Evolutionary conservation across 2,329 filamentous ascomycete genomes (phyloP), one percentile per base, ranked within the genome.

Genomic region (Stachybotrys chlorohalonatus): DNA sequence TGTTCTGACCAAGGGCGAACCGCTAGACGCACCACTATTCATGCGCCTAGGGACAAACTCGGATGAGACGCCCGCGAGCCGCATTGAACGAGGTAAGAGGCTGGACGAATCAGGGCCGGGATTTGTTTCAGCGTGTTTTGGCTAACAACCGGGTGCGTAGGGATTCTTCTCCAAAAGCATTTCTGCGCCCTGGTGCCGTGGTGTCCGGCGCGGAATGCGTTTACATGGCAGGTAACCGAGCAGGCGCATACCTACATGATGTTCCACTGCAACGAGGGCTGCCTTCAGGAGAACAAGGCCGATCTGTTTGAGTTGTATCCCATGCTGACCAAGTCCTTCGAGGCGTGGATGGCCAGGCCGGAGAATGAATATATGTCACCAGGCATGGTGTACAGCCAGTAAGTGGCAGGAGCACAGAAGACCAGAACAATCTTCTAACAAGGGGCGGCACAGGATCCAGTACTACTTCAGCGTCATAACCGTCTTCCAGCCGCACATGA

Each of bases 281-380:
- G 45, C 9, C n/a, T 53, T 30, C 5, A 17, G 11, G 24, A 49
- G 31, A 36, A 30, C 50, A 53, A 49, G 46, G 16, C 15, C 15
- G 52, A 53, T 16, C 46, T 53, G 15, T 53, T 53, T 31, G 52
- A 53, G 30, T n/a, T 31, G 6, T 53, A 53, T 42, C 52, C 52
- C 5, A 31, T 39, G 31, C 30, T 48, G 30, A 5, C 24, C 7
- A 16, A 42, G 9, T 42, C 17, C 52, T 49, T 16, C 30, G 47
- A 53, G 9, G 7, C 11, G 16, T 36, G 45, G 7, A 39, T n/a
- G 24, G 15, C 52, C 7, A n/a, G 16, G 30, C 11, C 45, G 6
- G 36, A 48, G 7, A 42, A 47, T 30, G 6, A 24, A 4, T 17
- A 53, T 2, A 24, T 53, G 31, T 24, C 45, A 9, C 46, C 46